phyloP scores from a whole-genome alignment of 768 basidiomycete species.

The Asterophora parasitica region DNA sequence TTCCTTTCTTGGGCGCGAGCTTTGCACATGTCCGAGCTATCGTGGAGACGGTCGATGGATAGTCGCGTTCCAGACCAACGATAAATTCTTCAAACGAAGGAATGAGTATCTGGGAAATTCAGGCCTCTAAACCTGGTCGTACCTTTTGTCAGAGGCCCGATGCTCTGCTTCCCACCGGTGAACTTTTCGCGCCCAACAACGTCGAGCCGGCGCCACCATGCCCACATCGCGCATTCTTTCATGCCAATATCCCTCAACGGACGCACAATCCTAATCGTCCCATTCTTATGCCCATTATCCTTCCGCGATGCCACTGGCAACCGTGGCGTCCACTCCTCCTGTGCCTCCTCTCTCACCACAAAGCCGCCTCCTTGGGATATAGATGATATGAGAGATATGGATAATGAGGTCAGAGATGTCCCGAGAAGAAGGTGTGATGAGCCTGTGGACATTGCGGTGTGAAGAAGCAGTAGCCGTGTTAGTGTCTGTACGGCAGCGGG shows the following conservation, averaged over 20 bases:
- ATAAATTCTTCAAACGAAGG: conserved; percentile 59
- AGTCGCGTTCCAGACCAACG: conserved; percentile 72
- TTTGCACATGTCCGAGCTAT: conserved; percentile 79
- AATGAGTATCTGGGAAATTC: background rate
- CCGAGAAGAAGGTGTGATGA: conserved; percentile 80
- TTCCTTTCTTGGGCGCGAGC: conserved; percentile 58
- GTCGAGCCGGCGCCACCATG: conserved; percentile 62
- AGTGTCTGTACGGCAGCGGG: conserved; percentile 54
- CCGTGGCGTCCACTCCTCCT: conserved; percentile 61
- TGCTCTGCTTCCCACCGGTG: conserved; percentile 49
- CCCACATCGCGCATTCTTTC: conserved; percentile 77
- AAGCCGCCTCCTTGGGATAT: conserved; percentile 78
- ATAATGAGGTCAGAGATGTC: conserved; percentile 73
- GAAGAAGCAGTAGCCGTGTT: conserved; percentile 62
- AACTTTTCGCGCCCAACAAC: conserved; percentile 47
- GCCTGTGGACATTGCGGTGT: conserved; percentile 51
- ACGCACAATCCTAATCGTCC: conserved; percentile 48
- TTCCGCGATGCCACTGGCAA: conserved; percentile 8
- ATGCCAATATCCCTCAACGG: conserved; percentile 70
- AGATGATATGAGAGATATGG: conserved; percentile 67
- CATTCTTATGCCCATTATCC: conserved; percentile 8
- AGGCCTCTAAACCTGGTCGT: background rate
- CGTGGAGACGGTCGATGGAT: conserved; percentile 82
- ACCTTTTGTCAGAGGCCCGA: conserved; percentile 70
- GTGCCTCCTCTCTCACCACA: conserved; percentile 58